A percentile compares a stretch with the other conserved stretches of the same genome.
phyloP scores from a whole-genome alignment of 1,284 basidiomycete genomes.

The Sporisorium iseilematis-ciliati region DNA sequence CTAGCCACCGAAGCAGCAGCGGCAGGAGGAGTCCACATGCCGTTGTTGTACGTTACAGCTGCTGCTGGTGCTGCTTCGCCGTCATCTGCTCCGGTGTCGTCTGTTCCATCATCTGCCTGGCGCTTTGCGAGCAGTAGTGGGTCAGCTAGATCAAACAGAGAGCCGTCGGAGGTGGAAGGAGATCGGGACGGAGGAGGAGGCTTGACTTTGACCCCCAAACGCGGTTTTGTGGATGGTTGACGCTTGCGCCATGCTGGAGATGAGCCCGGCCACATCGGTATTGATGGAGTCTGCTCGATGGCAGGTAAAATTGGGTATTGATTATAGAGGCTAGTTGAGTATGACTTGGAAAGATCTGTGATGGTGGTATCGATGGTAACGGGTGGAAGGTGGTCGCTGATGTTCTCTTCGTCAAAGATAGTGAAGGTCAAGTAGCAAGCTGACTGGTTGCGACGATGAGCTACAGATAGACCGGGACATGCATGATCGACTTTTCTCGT shows the following conservation, averaged over 20 bases:
- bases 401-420: too few relatives aligned
- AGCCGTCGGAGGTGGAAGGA: not conserved
- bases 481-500: too few relatives aligned
- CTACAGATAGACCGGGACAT: too few relatives aligned
- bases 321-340: too few relatives aligned
- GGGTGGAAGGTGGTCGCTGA: too few relatives aligned
- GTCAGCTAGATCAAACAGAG: not conserved
- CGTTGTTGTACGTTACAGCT: conserved; percentile 29
- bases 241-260: conserved; percentile 37
- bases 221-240: conserved; percentile 22
- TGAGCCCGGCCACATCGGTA: conserved; percentile 27
- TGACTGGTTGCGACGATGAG: too few relatives aligned
- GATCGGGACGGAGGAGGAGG: not conserved
- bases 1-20: conserved; percentile 6
- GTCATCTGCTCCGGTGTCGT: not conserved
- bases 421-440: too few relatives aligned
- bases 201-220: conserved; percentile 22
- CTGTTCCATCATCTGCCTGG: conserved; percentile 15
- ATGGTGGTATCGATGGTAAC: too few relatives aligned
- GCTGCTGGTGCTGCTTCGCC: not conserved
- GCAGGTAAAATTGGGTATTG: not conserved
- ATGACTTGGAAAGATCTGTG: too few relatives aligned
- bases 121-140: conserved; percentile 10
- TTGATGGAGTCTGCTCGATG: not conserved
- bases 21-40: conserved; percentile 42